phyloP scores from a whole-genome alignment of 208 protist species.

The Trypanosoma melophagium region DNA sequence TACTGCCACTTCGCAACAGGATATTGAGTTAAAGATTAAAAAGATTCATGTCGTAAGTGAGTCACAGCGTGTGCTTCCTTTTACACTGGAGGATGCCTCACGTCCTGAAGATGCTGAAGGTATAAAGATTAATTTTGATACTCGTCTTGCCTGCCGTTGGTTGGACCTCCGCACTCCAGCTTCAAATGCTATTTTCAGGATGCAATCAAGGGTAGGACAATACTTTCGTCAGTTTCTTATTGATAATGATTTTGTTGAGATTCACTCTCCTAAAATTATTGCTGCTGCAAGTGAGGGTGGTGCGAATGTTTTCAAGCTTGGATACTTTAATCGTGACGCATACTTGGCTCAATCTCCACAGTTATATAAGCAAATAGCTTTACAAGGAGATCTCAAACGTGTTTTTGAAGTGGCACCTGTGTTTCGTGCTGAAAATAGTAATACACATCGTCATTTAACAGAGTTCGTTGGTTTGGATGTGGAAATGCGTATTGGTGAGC shows the following conservation, averaged over 20 bases:
- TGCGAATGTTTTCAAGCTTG: conserved; percentile 93
- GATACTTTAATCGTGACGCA: conserved; percentile 91
- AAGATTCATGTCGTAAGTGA: conserved; percentile 85
- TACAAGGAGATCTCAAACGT: conserved; percentile 94
- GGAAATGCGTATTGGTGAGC: conserved; percentile 99
- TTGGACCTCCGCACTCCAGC: conserved; percentile 97
- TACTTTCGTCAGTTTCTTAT: conserved; percentile 97
- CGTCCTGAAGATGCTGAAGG: conserved; percentile 71
- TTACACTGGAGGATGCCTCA: conserved; percentile 91
- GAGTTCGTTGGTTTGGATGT: conserved; percentile 99
- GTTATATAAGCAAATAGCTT: conserved; percentile 99
- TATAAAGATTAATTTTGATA: conserved; percentile 90
- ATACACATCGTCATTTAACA: conserved; percentile 99
- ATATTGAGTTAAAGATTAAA: conserved; percentile 78
- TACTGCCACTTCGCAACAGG: conserved; percentile 68
- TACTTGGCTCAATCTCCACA: conserved; percentile 99
- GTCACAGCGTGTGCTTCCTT: conserved; percentile 85
- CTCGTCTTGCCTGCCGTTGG: conserved; percentile 95
- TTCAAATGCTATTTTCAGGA: conserved; percentile 95
- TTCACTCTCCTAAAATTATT: conserved; percentile 99
- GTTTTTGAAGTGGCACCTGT: conserved; percentile 97
- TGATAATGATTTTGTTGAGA: conserved; percentile 96
- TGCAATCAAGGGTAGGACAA: conserved; percentile 93
- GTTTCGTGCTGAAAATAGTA: conserved; percentile 99
- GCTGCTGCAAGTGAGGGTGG: conserved; percentile 95